These are phyloP conservation scores for Rostrohypoxylon terebratum DNA, from an alignment of 495 filamentous ascomycete species.

Conservation along the genomic window DNA sequence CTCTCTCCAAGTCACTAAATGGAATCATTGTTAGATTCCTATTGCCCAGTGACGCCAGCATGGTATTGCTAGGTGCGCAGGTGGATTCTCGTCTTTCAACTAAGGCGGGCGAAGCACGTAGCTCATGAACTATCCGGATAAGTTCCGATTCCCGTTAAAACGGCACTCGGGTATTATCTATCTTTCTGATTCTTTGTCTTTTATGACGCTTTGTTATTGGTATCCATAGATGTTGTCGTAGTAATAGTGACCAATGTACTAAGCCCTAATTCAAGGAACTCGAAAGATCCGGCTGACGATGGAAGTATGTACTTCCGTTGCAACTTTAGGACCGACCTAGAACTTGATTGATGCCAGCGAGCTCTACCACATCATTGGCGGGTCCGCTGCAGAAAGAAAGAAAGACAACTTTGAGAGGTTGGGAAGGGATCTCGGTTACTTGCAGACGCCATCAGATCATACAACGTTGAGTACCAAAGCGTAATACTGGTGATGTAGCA, in stretches of 20 bases:
- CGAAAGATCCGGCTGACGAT: constrained; percentile 38
- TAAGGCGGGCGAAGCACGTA: constrained; percentile 17
- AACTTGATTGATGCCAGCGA: constrained; percentile 13
- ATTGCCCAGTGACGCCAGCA: constrained; percentile 27
- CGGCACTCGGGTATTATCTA: background rate
- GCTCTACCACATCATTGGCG: constrained; percentile 21
- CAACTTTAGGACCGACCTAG: constrained; percentile 39
- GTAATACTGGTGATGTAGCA: background rate
- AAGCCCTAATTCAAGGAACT: constrained; percentile 24
- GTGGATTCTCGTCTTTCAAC: background rate
- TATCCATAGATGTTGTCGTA: constrained; percentile 12
- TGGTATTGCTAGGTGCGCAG: constrained; percentile 1
- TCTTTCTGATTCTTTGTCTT: no score
- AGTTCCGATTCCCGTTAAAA: background rate
- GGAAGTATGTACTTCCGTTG: constrained; percentile 12
- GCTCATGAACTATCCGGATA: constrained; percentile 7
- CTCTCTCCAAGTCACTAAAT: background rate
- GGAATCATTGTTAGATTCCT: background rate
- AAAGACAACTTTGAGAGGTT: constrained; percentile 32
- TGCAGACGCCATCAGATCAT: constrained; percentile 41
- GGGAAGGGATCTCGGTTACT: constrained; percentile 32
- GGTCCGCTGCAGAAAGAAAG: constrained; percentile 18
- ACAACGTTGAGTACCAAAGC: constrained; percentile 15
- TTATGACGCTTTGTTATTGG: background rate
- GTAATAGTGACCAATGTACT: constrained; percentile 7